These are phyloP conservation scores for Acanthamoeba castellanii DNA, from an alignment of 208 protist genomes.

Conservation along the genomic window DNA sequence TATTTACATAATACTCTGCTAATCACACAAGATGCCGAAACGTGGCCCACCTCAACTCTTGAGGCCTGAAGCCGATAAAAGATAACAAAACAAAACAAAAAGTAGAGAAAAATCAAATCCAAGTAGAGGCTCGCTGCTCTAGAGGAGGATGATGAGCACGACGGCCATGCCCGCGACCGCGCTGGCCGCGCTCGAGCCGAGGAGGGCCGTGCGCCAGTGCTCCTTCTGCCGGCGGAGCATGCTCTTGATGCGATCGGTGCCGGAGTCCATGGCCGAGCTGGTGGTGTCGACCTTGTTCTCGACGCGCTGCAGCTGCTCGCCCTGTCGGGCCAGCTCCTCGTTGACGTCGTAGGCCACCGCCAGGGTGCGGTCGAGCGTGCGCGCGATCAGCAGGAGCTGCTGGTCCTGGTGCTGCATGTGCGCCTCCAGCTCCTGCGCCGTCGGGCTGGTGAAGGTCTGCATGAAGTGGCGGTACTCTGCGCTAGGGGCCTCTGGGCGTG, in stretches of 20 bases:
- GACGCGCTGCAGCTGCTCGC: not conserved
- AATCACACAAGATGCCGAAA: too few species aligned
- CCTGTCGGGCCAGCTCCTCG: not conserved
- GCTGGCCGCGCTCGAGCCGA: not conserved
- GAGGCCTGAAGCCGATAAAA: too few species aligned
- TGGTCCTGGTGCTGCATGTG: constrained; percentile 30
- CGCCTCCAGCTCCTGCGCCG: not conserved
- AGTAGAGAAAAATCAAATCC: not conserved
- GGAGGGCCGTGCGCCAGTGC: not conserved
- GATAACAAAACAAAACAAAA: not conserved
- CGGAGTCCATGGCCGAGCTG: not conserved
- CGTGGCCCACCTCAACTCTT: too few species aligned
- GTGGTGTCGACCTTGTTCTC: not conserved
- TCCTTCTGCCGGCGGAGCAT: constrained; percentile 19
- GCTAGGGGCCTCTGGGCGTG: not conserved
- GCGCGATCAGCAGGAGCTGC: not conserved
- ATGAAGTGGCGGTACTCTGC: not conserved
- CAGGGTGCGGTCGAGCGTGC: constrained; percentile 17
- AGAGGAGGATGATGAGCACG: not conserved
- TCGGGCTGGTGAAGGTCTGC: not conserved
- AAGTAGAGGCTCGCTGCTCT: not conserved
- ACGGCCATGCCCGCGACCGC: too few species aligned
- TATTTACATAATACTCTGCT: not conserved
- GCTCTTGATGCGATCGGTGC: not conserved
- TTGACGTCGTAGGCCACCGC: not conserved